phyloP scores from a whole-genome alignment of 2,329 filamentous ascomycete species.

The Colletotrichum orchidophilum region DNA sequence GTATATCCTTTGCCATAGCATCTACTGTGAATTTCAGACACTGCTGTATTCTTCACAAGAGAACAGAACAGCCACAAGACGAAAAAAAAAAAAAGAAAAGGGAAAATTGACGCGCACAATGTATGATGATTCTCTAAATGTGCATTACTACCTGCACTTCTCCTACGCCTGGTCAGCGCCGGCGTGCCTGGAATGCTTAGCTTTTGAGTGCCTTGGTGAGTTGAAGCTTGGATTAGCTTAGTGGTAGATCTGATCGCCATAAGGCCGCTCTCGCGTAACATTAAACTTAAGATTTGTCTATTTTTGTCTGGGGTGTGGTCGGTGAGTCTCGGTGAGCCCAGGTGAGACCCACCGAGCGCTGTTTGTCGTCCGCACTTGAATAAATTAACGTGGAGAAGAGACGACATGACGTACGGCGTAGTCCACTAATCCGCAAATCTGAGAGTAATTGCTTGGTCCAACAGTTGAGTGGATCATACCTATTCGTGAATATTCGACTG shows the following conservation, averaged over 20 bases:
- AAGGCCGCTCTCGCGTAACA: background rate
- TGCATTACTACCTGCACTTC: too few species aligned
- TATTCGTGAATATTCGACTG: background rate
- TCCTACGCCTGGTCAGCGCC: too few species aligned
- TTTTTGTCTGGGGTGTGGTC: background rate
- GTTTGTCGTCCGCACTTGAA: background rate
- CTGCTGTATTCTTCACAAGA: too few species aligned
- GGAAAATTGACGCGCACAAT: too few species aligned
- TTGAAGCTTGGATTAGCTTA: too few species aligned
- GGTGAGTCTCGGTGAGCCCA: background rate
- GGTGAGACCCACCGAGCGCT: background rate
- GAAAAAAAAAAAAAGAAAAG: too few species aligned
- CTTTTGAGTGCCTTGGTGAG: too few species aligned
- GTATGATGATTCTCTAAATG: too few species aligned
- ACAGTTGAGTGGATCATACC: background rate
- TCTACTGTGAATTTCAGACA: too few species aligned
- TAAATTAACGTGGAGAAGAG: background rate
- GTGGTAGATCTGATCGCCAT: constrained; percentile 1
- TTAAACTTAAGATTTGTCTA: background rate
- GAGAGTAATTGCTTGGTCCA: constrained; percentile 4
- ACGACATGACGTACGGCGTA: constrained; percentile 9
- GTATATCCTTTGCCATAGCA: too few species aligned
- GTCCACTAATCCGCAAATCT: background rate
- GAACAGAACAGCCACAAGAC: too few species aligned
- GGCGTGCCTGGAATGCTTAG: too few species aligned